A percentile compares a stretch with the other conserved stretches of the same genome.
These are phyloP conservation scores for Delonix regia DNA, from an alignment of 306 rosid genomes.

Conservation along the genomic window DNA sequence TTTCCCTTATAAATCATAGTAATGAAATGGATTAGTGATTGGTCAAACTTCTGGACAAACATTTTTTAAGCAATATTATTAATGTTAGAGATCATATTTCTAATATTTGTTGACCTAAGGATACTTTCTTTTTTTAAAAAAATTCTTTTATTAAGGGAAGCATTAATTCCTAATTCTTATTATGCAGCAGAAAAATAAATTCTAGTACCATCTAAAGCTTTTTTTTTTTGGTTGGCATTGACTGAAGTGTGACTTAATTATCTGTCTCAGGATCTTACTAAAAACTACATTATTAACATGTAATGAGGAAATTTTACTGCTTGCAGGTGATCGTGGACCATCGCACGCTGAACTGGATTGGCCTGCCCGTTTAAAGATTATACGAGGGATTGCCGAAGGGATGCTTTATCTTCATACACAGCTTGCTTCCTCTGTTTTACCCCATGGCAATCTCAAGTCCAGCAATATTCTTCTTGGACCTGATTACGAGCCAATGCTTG, in stretches of 20 bases:
- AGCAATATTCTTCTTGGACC: slow-evolving; percentile 74
- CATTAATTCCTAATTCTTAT: background rate
- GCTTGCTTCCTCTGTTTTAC: slow-evolving; percentile 46
- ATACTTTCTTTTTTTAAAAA: no score
- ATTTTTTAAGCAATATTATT: no score
- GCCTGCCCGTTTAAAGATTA: slow-evolving; percentile 62
- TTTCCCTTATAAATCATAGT: no score
- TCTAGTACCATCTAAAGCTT: background rate
- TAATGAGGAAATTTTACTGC: background rate
- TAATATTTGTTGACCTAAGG: no score
- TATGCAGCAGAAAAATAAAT: background rate
- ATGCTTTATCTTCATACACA: slow-evolving; percentile 57
- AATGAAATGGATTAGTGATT: background rate
- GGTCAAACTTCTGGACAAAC: no score
- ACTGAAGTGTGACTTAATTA: background rate
- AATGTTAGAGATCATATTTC: no score
- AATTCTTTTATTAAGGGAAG: no score
- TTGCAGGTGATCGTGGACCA: slow-evolving; percentile 72
- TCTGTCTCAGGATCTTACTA: background rate
- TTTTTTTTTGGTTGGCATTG: background rate
- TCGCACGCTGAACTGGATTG: slow-evolving; percentile 64
- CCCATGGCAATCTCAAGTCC: slow-evolving; percentile 89
- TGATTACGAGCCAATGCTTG: slow-evolving; percentile 59
- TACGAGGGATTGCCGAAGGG: slow-evolving; percentile 74
- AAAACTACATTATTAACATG: background rate